Evolutionary conservation across 2,329 filamentous ascomycete genomes (phyloP), one percentile per base, ranked within the genome.

Genomic region (Diaporthe humulicola): DNA sequence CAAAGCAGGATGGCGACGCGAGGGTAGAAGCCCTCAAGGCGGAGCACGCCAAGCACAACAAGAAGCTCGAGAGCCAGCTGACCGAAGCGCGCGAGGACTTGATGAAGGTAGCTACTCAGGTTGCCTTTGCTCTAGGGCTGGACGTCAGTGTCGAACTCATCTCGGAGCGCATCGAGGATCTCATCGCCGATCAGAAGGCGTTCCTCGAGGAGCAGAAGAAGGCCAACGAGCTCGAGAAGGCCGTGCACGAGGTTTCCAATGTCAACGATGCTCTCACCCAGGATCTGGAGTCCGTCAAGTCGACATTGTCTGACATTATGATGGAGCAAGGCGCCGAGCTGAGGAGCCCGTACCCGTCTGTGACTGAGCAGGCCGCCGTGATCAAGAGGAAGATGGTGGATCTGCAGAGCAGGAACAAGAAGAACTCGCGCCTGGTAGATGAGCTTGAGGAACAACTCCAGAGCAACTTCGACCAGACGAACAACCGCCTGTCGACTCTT

Each of bases 371-470:
- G 79, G 81, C 93, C 30, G 84, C 88, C 36, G 88, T 90, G 7
- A 86, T 96, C 77, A 92, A 92, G 83, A 91, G 91, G 82, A 92
- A 91, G 81, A 91, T 93, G 83, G 80, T 81, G 10, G 90, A 93
- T 57, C 84, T 93, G 30, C 89, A 93, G 79, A 87, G 83, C 56
- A 89, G 89, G 85, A 98, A 97, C 87, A 93, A 95, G 86, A 98
- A 98, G 89, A 97, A 97, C 83, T 94, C 94, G 56, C 92, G 95
- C 30, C 88, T 99, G 17, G 95, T 99, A 12, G 95, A 98, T 82
- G 96, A 99, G 85, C 92, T 99, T 7, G 97, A 99, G 84, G 96
- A 98, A 80, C 97, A 99, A 84, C 91, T 99, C 71, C 96, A 96
- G 81, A 95, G 90, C 82, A 98, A 97, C 85, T 99, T 95, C 84